A percentile compares a stretch with the other conserved stretches of the same genome.
These are phyloP conservation scores for Phytophthora fragariae DNA, from an alignment of 352 stramenopile species.

Conservation along the genomic window DNA sequence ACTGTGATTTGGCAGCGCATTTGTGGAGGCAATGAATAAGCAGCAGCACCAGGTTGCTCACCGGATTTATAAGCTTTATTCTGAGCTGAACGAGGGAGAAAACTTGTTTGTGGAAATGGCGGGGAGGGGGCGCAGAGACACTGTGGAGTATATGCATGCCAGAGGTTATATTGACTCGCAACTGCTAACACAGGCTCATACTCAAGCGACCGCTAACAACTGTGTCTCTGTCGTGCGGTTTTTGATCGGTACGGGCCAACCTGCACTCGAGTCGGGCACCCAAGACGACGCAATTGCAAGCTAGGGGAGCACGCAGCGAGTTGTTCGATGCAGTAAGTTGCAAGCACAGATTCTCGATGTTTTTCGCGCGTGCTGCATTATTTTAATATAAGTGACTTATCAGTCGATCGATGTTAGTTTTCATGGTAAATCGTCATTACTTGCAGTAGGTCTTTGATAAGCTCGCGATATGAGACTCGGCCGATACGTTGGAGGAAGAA, in stretches of 20 bases:
- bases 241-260: neutral
- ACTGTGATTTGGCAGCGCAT: neutral
- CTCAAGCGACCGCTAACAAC: neutral
- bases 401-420: no score
- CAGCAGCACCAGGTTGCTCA: neutral
- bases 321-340: no score
- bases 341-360: no score
- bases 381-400: no score
- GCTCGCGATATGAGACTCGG: no score
- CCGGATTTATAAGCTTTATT: neutral
- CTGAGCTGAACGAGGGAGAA: neutral
- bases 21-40: conserved; percentile 1
- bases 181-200: neutral
- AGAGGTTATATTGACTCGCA: neutral
- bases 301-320: neutral
- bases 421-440: no score
- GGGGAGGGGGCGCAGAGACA: neutral
- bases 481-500: no score
- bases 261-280: neutral
- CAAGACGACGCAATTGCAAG: neutral
- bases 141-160: neutral
- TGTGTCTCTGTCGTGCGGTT: neutral
- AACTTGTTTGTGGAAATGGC: conserved; percentile 1
- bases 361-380: no score
- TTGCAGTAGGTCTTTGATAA: no score